Evolutionary conservation across 2,329 filamentous ascomycete species (phyloP), one percentile per base, ranked within the genome.

Genomic region (Fusarium penzigii): DNA sequence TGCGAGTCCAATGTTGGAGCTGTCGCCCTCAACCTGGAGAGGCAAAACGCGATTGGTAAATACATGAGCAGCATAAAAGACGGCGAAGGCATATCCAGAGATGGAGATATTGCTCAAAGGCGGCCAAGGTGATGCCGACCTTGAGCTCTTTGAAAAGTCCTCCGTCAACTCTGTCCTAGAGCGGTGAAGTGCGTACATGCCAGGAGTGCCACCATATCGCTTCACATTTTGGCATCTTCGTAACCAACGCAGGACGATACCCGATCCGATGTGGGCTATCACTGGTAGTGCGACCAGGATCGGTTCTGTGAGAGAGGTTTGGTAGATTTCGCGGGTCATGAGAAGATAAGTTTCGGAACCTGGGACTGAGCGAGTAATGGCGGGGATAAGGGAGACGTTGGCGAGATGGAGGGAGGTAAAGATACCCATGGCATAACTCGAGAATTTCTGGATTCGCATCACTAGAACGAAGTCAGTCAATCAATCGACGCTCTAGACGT

Each of bases 261-360:
- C 92, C 0, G 90, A 88, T 13, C 82, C 78, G 41, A 97, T 78
- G 70, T 97, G 93, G 3, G 86, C 82, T 52, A 86, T 70, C 17
- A 96, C 76, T 2, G 93, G 92, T 2, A 91, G 71, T 41, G 81
- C 85, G 54, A 97, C 83, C 55, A 97, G 79, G 17, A 95, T 75
- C 4, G 91, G 90, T 68, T 97, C 92, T 46, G 88, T 80, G 14
- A 90, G 76, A 2, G 87, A 81, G 1, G 90, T 92, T 72, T 97
- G 93, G 76, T 97, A 97, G 70, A 94, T 86, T 44, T 95, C 92
- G 55, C 93, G 85, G 29, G 92, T 92, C 70, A 96, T 89, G 58
- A 97, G 87, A 44, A 97, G 85, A 72, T 92, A 96, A 45, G 85
- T 86, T 68, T 97, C 92, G 54, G 89, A 89, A 47, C 85, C 82